phyloP scores from a whole-genome alignment of 345 rosid species.

The Pugionium cornutum region DNA sequence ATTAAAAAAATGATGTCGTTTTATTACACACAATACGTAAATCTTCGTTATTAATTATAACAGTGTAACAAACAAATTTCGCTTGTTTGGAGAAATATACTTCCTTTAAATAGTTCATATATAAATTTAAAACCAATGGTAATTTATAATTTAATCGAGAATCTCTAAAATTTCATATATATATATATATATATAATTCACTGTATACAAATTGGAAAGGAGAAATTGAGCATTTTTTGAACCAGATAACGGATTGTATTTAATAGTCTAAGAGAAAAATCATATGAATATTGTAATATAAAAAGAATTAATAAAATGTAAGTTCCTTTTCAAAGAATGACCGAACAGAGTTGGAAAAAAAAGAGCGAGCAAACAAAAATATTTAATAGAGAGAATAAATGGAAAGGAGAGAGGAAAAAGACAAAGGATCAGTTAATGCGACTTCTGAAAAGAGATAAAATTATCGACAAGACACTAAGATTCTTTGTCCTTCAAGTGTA shows the following conservation, averaged over 20 bases:
- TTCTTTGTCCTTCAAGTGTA: slow-evolving; percentile 31
- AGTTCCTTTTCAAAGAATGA: slow-evolving; percentile 30
- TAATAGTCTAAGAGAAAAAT: slow-evolving; percentile 6
- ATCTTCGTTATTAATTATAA: no score
- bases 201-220: no score
- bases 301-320: slow-evolving; percentile 4
- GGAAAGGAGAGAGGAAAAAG: slow-evolving; percentile 24
- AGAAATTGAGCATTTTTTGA: no score
- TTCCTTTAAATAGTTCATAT: no score
- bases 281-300: slow-evolving; percentile 1
- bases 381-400: slow-evolving; percentile 24
- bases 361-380: slow-evolving; percentile 23
- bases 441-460: slow-evolving; percentile 27
- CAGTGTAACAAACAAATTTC: no score
- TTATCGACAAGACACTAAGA: slow-evolving; percentile 25
- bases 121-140: no score
- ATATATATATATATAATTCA: no score
- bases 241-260: not conserved
- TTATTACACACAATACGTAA: no score
- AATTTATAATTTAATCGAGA: no score
- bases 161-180: no score
- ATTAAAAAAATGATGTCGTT: no score
- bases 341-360: slow-evolving; percentile 27
- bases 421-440: slow-evolving; percentile 35
- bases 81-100: no score